Base-by-base conservation (phyloP, 164 flowering plant genomes). In the Vitis riparia region DNA sequence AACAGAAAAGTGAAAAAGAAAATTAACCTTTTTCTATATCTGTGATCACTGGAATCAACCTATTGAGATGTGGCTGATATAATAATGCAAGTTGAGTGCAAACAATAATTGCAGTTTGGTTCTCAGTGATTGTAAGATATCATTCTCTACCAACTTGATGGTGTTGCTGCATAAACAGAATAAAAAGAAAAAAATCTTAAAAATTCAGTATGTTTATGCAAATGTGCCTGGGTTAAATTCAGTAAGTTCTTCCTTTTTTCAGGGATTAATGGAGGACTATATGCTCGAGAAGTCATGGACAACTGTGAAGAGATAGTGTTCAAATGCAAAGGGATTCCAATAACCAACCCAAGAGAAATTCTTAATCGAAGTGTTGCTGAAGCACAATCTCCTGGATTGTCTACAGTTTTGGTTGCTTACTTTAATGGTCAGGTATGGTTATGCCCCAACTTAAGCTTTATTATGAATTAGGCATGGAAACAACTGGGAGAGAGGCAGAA, bases 321-420 rank as follows among this genome's bases (percentile, higher is more conserved):
- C 37, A 81, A 84, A 47, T 55, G 73, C 68, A 69, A 62, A 61
- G 66, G 67, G 14, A 55, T 30, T 47, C 62, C 73, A 63, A 1
- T 72, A 61, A 75, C 57, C 5, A 53, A 79, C 27, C 87, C 90
- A 44, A 78, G 71, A n/a, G 82, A 90, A 71, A 68, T 88, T 73
- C 81, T 93, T 37, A 64, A 62, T 50, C 80, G 47, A 76, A 77
- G 88, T 81, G 94, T 84, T 79, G 77, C 77, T 29, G 76, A 78
- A 77, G 75, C 89, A 60, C 63, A 75, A 56, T 83, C 83, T 71
- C 82, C 83, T 66, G 98, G 97, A 44, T 83, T 81, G 51, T 89
- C 96, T 47, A 88, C 96, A 51, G 82, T 83, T 76, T 76, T 93
- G 84, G 80, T 93, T 83, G 92, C 91, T 74, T 75, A 78, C 66